Evolutionary conservation across 2,329 filamentous ascomycete species (phyloP).

Genomic region (Escovopsis sp.): DNA sequence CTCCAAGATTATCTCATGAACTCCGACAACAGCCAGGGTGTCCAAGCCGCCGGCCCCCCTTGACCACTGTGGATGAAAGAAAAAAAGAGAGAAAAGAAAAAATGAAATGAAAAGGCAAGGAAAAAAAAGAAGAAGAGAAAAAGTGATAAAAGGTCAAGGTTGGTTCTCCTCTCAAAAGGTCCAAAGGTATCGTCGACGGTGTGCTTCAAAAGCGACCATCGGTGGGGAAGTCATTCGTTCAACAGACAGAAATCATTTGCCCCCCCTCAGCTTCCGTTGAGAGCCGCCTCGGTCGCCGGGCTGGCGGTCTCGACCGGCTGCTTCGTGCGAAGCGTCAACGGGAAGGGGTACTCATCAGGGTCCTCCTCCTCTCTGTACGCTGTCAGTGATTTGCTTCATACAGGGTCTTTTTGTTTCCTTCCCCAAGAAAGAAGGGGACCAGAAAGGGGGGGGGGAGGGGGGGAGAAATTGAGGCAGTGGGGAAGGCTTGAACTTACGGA

Average conservation of each 20-base stretch:
- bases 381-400: conserved; percentile 8
- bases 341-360: conserved; percentile 53
- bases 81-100: not conserved
- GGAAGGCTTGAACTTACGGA: conserved; percentile 52
- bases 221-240: not conserved
- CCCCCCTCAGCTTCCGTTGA: conserved; percentile 8
- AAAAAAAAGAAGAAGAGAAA: not conserved
- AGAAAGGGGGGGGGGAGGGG: no score
- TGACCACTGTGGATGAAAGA: no score
- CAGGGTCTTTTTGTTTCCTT: no score
- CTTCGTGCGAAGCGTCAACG: conserved; percentile 41
- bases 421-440: no score
- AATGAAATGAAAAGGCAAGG: not conserved
- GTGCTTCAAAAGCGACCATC: not conserved
- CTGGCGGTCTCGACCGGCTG: conserved; percentile 25
- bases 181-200: not conserved
- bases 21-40: not conserved
- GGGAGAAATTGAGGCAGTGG: no score
- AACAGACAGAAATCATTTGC: not conserved
- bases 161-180: not conserved
- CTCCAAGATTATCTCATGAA: no score
- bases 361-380: conserved; percentile 74
- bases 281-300: conserved; percentile 6
- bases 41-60: not conserved
- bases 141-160: not conserved